Evolutionary conservation across 768 basidiomycete genomes (phyloP).

Genomic region (Tephrocybe rancida): DNA sequence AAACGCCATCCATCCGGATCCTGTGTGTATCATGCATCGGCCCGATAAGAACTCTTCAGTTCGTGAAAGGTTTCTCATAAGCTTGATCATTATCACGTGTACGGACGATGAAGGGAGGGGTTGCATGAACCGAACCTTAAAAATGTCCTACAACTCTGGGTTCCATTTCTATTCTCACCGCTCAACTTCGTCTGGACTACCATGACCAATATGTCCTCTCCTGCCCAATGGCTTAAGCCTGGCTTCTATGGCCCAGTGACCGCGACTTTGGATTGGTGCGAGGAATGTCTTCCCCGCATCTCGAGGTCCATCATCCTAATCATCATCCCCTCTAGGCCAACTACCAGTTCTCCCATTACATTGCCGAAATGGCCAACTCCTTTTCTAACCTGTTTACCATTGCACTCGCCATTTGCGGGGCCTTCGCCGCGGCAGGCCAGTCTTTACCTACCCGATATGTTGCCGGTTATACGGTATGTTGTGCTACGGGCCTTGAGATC

Average conservation of each 20-base stretch:
- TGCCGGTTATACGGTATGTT: constrained; percentile 42
- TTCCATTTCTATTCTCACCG: neutral
- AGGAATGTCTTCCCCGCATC: constrained; percentile 36
- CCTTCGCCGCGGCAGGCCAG: constrained; percentile 33
- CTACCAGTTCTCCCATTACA: constrained; percentile 75
- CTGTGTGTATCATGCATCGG: neutral
- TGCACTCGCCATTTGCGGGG: constrained; percentile 51
- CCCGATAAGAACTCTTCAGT: neutral
- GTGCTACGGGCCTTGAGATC: neutral
- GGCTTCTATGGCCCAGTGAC: constrained; percentile 69
- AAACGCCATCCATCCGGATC: neutral
- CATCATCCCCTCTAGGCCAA: constrained; percentile 56
- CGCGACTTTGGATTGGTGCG: constrained; percentile 76
- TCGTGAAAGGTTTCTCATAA: constrained; percentile 11
- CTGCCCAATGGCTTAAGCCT: constrained; percentile 33
- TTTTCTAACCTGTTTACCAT: constrained; percentile 72
- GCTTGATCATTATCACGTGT: constrained; percentile 12
- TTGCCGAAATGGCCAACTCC: constrained; percentile 79
- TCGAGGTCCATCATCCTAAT: neutral
- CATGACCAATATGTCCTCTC: constrained; percentile 38
- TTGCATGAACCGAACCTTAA: neutral
- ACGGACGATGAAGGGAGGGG: neutral
- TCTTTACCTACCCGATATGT: constrained; percentile 44
- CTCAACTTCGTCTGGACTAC: constrained; percentile 6
- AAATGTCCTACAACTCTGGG: constrained; percentile 2